Conservation (phyloP, 2,329 filamentous ascomycete genomes). For the Neonectria punicea region DNA sequence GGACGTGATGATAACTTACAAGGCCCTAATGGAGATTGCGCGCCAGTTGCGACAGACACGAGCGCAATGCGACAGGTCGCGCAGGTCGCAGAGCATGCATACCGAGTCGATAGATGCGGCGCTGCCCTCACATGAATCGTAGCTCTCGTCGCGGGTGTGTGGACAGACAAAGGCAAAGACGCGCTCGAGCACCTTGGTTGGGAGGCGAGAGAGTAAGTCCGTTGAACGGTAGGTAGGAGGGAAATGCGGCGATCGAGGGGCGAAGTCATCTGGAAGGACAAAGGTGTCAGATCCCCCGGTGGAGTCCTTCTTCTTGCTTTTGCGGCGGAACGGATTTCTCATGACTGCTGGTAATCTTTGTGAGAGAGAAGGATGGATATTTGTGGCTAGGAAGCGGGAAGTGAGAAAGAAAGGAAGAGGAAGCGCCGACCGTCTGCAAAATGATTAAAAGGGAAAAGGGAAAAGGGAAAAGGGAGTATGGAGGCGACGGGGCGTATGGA, state of each 20-base stretch:
- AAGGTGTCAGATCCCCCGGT: constrained; percentile 35
- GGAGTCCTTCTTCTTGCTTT: constrained; percentile 45
- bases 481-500: not conserved
- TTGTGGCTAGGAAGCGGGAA: constrained; percentile 8
- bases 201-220: constrained; percentile 64
- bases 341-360: constrained; percentile 41
- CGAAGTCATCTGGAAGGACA: constrained; percentile 43
- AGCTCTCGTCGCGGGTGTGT: constrained; percentile 79
- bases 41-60: constrained; percentile 80
- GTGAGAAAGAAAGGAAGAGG: constrained; percentile 11
- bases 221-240: constrained; percentile 56
- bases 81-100: constrained; percentile 94
- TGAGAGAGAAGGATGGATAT: constrained; percentile 6
- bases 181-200: constrained; percentile 74
- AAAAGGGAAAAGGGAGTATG: constrained; percentile 18
- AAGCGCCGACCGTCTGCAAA: constrained; percentile 12
- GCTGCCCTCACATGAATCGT: constrained; percentile 85
- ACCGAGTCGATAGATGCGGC: constrained; percentile 72
- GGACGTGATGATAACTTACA: constrained; percentile 64
- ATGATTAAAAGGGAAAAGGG: constrained; percentile 24
- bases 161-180: constrained; percentile 89
- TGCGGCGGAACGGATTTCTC: constrained; percentile 51
- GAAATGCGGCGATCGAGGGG: constrained; percentile 42
- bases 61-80: constrained; percentile 84
- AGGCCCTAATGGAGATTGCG: constrained; percentile 57